A percentile compares a stretch with the other conserved stretches of the same genome.
phyloP scores from a whole-genome alignment of 2,329 filamentous ascomycete genomes.

The Didymella arachidicola region DNA sequence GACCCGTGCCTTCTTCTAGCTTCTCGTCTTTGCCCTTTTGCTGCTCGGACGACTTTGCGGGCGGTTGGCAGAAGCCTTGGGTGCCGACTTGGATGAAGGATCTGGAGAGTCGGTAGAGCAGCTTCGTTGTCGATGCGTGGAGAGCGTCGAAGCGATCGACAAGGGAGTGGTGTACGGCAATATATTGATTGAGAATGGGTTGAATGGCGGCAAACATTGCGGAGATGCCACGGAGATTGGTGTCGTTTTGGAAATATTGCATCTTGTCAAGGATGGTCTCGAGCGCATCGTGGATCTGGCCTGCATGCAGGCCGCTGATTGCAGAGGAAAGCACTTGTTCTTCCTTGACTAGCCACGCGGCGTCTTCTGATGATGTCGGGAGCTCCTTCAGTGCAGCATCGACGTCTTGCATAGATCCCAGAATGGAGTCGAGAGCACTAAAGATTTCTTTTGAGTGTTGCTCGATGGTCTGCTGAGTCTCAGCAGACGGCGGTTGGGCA shows the following conservation, averaged over 20 bases:
- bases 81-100: constrained; percentile 80
- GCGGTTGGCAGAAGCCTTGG: constrained; percentile 90
- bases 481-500: constrained; percentile 1
- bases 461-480: constrained; percentile 34
- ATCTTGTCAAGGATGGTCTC: constrained; percentile 57
- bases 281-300: constrained; percentile 61
- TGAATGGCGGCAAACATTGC: constrained; percentile 68
- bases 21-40: constrained; percentile 76
- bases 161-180: constrained; percentile 65
- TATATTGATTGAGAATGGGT: constrained; percentile 80
- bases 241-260: constrained; percentile 52
- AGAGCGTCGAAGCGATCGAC: constrained; percentile 67
- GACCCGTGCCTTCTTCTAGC: constrained; percentile 87
- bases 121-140: constrained; percentile 74
- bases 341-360: constrained; percentile 68
- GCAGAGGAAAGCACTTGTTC: constrained; percentile 50
- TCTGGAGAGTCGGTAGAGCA: constrained; percentile 77
- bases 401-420: constrained; percentile 80
- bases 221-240: constrained; percentile 56
- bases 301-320: constrained; percentile 66
- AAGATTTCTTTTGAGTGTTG: constrained; percentile 67
- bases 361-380: constrained; percentile 67
- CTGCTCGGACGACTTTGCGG: constrained; percentile 74
- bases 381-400: constrained; percentile 64
- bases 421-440: constrained; percentile 73